A percentile compares a stretch with the other conserved stretches of the same genome.
phyloP scores from a whole-genome alignment of 2,329 filamentous ascomycete genomes.

The Penicillium janthinellum region DNA sequence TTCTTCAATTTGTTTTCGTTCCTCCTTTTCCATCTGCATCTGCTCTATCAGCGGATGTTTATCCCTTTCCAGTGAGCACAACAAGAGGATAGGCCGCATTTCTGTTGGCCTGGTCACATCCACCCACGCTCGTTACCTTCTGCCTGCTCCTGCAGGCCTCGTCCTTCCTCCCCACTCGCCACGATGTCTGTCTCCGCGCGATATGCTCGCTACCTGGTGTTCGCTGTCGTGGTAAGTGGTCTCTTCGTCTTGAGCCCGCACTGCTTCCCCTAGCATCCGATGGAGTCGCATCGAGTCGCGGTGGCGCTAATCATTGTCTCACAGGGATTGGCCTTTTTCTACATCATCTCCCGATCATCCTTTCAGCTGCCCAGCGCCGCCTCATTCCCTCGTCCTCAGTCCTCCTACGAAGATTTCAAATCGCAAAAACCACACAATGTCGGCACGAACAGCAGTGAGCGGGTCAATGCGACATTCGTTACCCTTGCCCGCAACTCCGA shows the following conservation, averaged over 20 bases:
- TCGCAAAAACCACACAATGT: constrained; percentile 28
- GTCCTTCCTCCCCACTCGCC: constrained; percentile 10
- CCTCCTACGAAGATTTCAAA: constrained; percentile 27
- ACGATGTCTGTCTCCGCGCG: constrained; percentile 29
- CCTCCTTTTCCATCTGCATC: neutral
- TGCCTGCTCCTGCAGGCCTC: constrained; percentile 8
- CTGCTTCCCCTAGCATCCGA: neutral
- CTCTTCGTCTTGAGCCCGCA: neutral
- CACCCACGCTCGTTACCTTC: constrained; percentile 12
- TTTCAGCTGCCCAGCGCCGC: constrained; percentile 38
- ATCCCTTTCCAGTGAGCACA: constrained; percentile 9
- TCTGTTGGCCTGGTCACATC: constrained; percentile 11
- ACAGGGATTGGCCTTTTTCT: constrained; percentile 70
- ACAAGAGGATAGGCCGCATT: constrained; percentile 4
- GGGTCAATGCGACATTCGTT: constrained; percentile 97
- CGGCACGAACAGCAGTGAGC: constrained; percentile 62
- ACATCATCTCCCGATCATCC: constrained; percentile 73
- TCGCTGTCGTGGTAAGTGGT: constrained; percentile 76
- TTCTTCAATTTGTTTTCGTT: neutral
- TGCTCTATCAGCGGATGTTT: constrained; percentile 4
- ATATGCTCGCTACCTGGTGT: constrained; percentile 67
- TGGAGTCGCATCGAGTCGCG: neutral
- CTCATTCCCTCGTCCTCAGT: constrained; percentile 14
- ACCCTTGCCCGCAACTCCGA: constrained; percentile 91
- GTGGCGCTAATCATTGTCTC: neutral